Conservation (phyloP, 192 early-diverging fungal species). For the Entomortierella lignicola region DNA sequence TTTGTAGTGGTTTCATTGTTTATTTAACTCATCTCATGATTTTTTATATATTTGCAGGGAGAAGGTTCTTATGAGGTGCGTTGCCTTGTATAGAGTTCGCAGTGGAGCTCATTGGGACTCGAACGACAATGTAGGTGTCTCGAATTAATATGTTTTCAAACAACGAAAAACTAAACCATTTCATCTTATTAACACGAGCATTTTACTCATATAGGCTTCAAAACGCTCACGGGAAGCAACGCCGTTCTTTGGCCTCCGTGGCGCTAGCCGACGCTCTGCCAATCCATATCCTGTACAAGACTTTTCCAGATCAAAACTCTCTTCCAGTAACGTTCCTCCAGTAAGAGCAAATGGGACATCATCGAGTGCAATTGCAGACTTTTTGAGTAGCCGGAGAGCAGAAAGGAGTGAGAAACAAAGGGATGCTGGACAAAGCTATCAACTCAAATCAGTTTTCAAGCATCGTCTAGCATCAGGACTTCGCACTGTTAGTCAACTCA, state of each 20-base stretch:
- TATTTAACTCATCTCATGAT: neutral
- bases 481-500: constrained; percentile 26
- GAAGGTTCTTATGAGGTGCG: constrained; percentile 24
- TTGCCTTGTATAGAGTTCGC: constrained; percentile 25
- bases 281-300: constrained; percentile 11
- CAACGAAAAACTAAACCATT: too few species aligned
- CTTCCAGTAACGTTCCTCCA: neutral
- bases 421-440: constrained; percentile 14
- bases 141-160: too few species aligned
- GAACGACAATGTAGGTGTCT: neutral
- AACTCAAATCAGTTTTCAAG: constrained; percentile 47
- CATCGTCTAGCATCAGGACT: constrained; percentile 27
- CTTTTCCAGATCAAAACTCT: neutral
- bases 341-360: neutral
- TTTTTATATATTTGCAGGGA: constrained; percentile 6
- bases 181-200: neutral
- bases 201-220: neutral
- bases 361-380: constrained; percentile 11
- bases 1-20: neutral
- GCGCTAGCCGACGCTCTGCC: constrained; percentile 1
- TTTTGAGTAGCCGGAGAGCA: constrained; percentile 14
- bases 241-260: neutral
- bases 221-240: neutral
- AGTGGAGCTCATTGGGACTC: neutral
- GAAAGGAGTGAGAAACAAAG: constrained; percentile 10